Evolutionary conservation across 306 rosid genomes (phyloP).

Genomic region (Fragaria vesca): DNA sequence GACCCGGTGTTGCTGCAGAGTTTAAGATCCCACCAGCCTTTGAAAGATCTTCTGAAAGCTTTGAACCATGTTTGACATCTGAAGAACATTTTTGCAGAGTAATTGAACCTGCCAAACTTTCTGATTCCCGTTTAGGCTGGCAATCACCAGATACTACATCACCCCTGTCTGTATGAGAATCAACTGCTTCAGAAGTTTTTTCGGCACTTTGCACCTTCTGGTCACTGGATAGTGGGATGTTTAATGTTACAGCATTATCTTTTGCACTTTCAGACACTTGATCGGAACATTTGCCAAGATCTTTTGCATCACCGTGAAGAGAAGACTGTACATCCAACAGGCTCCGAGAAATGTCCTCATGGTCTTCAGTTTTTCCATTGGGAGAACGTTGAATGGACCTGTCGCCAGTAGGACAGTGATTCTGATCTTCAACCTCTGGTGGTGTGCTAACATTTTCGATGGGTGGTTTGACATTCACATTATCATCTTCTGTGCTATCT

Average conservation of each 20-base stretch:
- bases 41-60: slow-evolving; percentile 52
- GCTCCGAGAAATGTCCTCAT: slow-evolving; percentile 44
- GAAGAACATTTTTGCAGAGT: slow-evolving; percentile 41
- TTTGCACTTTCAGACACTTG: slow-evolving; percentile 43
- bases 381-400: slow-evolving; percentile 34
- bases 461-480: slow-evolving; percentile 40
- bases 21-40: slow-evolving; percentile 39
- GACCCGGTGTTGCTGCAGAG: slow-evolving; percentile 34
- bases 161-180: slow-evolving; percentile 43
- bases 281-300: slow-evolving; percentile 41
- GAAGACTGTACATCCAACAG: slow-evolving; percentile 45
- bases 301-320: slow-evolving; percentile 42
- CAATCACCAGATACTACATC: slow-evolving; percentile 44
- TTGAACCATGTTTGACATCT: slow-evolving; percentile 49
- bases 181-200: slow-evolving; percentile 43
- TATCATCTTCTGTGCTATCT: slow-evolving; percentile 39
- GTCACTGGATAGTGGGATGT: slow-evolving; percentile 42
- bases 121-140: slow-evolving; percentile 49
- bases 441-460: slow-evolving; percentile 36
- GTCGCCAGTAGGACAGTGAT: slow-evolving; percentile 44
- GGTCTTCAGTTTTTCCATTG: slow-evolving; percentile 53
- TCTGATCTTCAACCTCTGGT: slow-evolving; percentile 44
- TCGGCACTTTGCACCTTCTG: slow-evolving; percentile 43
- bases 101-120: slow-evolving; percentile 46
- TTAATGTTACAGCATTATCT: slow-evolving; percentile 36